Base-by-base conservation (phyloP, 495 filamentous ascomycete species). In the Penicillium mononematosum region DNA sequence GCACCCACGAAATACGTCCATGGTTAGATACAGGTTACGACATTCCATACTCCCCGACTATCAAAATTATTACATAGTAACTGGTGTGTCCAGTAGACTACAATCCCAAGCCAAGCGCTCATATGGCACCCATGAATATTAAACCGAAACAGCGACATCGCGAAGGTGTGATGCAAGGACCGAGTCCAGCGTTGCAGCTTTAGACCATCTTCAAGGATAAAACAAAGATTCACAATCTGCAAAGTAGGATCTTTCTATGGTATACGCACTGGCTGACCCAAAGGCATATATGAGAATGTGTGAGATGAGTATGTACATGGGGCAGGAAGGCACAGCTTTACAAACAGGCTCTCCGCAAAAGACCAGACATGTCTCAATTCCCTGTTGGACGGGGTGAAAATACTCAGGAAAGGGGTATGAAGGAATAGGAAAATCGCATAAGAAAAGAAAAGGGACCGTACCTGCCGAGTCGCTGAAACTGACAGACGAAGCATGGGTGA, bases 381-480 rank as follows among this genome's bases (percentile, higher is more conserved):
- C 9, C 19, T 20, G 22, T 44, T 17, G 39, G 39, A 34, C 11
- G 16, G 25, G n/a, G 39, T 34, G 11, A 24, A 22, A n/a, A 4
- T 22, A 24, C 25, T 6, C 39, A n/a, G 20, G 45, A 47, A 55
- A 24, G 42, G 52, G 52, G 41, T 54, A 54, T 54, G 31, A 9
- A 31, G 42, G 6, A 47, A 20, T 38, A 24, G 14, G n/a, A 4
- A 27, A 29, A 36, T 11, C 7, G 19, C 12, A 17, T 12, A 8
- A 45, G 14, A 31, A 36, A 45, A 36, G 29, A 36, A 19, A 47
- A 17, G 17, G 2, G 5, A 39, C 20, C 9, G 16, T 39, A 10
- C 32, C 32, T 29, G 44, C 34, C 53, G 34, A 32, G 24, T 19
- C 53, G 43, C 53, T 55, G 41, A 55, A 55, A 27, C 49, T 22